phyloP scores from a whole-genome alignment of 164 flowering plant genomes.

The Tetracentron sinense region DNA sequence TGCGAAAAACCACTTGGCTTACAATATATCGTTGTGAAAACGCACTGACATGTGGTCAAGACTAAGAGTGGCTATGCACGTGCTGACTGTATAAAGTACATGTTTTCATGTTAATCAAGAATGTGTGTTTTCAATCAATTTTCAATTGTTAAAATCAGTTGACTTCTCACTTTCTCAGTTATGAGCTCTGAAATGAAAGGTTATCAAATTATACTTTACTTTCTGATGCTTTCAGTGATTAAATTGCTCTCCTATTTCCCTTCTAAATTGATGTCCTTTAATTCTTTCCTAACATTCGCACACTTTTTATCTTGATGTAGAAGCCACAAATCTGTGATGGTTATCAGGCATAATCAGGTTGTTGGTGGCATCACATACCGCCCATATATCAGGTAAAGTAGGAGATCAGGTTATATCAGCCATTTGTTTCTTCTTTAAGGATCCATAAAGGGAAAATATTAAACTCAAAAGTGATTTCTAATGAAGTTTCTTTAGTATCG shows the following conservation, averaged over 20 bases:
- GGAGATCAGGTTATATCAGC: slow-evolving; percentile 3
- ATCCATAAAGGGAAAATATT: background rate
- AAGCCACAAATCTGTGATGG: slow-evolving; percentile 97
- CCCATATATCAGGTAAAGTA: slow-evolving; percentile 75
- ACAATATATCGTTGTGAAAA: too few species aligned
- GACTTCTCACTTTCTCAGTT: background rate
- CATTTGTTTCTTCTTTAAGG: background rate
- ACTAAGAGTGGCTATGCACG: background rate
- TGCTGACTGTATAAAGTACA: background rate
- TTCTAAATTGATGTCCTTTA: background rate
- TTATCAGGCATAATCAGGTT: slow-evolving; percentile 72
- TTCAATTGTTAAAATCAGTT: background rate
- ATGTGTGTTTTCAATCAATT: background rate
- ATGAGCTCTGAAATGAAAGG: background rate
- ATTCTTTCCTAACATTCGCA: background rate
- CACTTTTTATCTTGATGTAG: slow-evolving; percentile 38
- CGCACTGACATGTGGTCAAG: background rate
- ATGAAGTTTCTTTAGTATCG: background rate
- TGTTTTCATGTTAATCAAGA: background rate
- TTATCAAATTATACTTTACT: background rate
- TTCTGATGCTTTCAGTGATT: background rate
- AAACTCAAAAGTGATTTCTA: background rate
- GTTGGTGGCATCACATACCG: slow-evolving; percentile 99
- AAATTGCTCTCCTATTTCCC: background rate
- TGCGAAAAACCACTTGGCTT: too few species aligned